Percentiles rank a stretch among this genome's conserved stretches.
These are phyloP conservation scores for Claviceps purpurea DNA, from an alignment of 2,329 filamentous ascomycete genomes.

Conservation along the genomic window DNA sequence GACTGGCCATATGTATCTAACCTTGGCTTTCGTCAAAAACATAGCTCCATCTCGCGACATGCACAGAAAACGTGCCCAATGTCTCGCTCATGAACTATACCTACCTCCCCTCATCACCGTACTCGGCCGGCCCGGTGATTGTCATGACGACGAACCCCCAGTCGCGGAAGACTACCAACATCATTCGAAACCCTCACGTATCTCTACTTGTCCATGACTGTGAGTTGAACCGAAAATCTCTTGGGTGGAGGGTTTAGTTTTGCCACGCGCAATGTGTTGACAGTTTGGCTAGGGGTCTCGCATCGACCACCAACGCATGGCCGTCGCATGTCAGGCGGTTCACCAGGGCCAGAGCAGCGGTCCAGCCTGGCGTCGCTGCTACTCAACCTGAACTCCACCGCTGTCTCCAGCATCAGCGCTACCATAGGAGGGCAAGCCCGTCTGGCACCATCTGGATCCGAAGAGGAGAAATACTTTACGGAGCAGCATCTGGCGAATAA, in stretches of 20 bases:
- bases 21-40: not conserved
- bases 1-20: not conserved
- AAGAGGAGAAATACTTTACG: constrained; percentile 76
- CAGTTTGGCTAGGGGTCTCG: constrained; percentile 52
- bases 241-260: not conserved
- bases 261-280: not conserved
- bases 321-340: constrained; percentile 44
- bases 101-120: constrained; percentile 71
- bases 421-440: constrained; percentile 84
- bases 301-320: constrained; percentile 70
- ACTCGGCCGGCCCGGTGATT: constrained; percentile 62
- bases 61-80: constrained; percentile 68
- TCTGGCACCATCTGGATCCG: constrained; percentile 57
- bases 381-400: constrained; percentile 80
- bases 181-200: constrained; percentile 72
- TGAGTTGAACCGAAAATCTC: constrained; percentile 16
- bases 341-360: constrained; percentile 48
- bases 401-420: constrained; percentile 75
- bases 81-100: constrained; percentile 99
- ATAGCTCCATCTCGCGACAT: constrained; percentile 91
- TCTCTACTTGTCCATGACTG: constrained; percentile 94
- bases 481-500: constrained; percentile 83
- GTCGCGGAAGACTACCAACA: constrained; percentile 69
- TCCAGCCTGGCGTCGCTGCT: constrained; percentile 73
- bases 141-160: constrained; percentile 83